Percentiles rank a stretch among this genome's conserved stretches.
Evolutionary conservation across 2,329 filamentous ascomycete species (phyloP).

Genomic region (Fusarium nurragi): DNA sequence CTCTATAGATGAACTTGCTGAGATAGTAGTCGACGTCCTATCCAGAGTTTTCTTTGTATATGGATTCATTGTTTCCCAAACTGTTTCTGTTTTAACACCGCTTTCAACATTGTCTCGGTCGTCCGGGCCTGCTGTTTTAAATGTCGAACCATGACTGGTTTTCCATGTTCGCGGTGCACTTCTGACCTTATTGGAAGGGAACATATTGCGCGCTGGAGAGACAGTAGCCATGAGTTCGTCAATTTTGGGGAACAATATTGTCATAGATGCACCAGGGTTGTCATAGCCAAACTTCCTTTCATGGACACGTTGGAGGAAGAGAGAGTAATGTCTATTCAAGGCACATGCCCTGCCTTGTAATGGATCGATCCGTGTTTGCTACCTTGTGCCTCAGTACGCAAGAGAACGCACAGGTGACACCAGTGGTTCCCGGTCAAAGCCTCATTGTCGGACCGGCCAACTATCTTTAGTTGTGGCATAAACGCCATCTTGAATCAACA

Average conservation of each 20-base stretch:
- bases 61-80: conserved; percentile 29
- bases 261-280: conserved; percentile 3
- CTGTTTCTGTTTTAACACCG: conserved; percentile 9
- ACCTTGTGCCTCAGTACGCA: conserved; percentile 25
- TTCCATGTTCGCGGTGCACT: conserved; percentile 16
- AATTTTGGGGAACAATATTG: conserved; percentile 12
- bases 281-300: conserved; percentile 14
- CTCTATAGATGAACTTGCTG: not conserved
- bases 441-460: conserved; percentile 29
- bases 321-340: conserved; percentile 20
- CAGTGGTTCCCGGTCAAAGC: conserved; percentile 28
- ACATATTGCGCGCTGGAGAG: conserved; percentile 10
- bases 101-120: conserved; percentile 1
- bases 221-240: conserved; percentile 28
- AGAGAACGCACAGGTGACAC: conserved; percentile 34
- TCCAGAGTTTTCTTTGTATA: conserved; percentile 3
- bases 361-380: conserved; percentile 35
- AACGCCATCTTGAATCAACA: conserved; percentile 8
- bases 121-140: conserved; percentile 14
- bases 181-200: conserved; percentile 6
- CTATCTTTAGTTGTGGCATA: conserved; percentile 28
- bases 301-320: conserved; percentile 4
- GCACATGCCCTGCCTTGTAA: conserved; percentile 7
- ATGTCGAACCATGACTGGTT: conserved; percentile 4
- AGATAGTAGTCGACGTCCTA: conserved; percentile 1